These are phyloP conservation scores for Quillaja saponaria DNA, from an alignment of 306 rosid genomes.

Conservation along the genomic window DNA sequence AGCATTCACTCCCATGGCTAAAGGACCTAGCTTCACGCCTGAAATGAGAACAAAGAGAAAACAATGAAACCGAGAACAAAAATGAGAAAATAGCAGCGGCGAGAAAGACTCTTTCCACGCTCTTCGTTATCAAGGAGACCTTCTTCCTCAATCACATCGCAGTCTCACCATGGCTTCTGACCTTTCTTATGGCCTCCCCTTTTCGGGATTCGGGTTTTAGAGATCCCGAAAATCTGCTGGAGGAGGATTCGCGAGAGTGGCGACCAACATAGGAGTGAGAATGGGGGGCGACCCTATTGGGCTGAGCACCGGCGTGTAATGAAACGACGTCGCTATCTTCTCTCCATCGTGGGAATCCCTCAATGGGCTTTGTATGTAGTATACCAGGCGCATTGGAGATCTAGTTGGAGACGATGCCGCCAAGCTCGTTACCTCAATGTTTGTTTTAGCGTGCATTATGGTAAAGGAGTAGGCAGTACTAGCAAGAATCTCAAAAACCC, in stretches of 20 bases:
- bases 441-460: slow-evolving; percentile 94
- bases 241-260: slow-evolving; percentile 82
- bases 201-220: slow-evolving; percentile 74
- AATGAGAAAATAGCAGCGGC: slow-evolving; percentile 75
- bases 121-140: slow-evolving; percentile 76
- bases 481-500: background rate
- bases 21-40: too few species aligned
- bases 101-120: slow-evolving; percentile 42
- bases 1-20: too few species aligned
- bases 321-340: slow-evolving; percentile 88
- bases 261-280: slow-evolving; percentile 80
- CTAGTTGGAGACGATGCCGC: slow-evolving; percentile 78
- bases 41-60: slow-evolving; percentile 32
- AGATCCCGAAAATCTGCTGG: slow-evolving; percentile 86
- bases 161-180: slow-evolving; percentile 70
- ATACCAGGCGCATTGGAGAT: slow-evolving; percentile 88
- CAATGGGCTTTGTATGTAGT: slow-evolving; percentile 92
- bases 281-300: slow-evolving; percentile 99
- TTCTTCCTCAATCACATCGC: slow-evolving; percentile 87
- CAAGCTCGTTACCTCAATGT: slow-evolving; percentile 88
- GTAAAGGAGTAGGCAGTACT: too few species aligned
- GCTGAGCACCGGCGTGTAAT: slow-evolving; percentile 81
- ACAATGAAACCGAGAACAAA: slow-evolving; percentile 72
- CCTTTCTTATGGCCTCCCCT: slow-evolving; percentile 38
- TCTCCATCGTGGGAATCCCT: slow-evolving; percentile 97